Conservation (phyloP, 208 protist species). For the Leishmania mexicana region DNA sequence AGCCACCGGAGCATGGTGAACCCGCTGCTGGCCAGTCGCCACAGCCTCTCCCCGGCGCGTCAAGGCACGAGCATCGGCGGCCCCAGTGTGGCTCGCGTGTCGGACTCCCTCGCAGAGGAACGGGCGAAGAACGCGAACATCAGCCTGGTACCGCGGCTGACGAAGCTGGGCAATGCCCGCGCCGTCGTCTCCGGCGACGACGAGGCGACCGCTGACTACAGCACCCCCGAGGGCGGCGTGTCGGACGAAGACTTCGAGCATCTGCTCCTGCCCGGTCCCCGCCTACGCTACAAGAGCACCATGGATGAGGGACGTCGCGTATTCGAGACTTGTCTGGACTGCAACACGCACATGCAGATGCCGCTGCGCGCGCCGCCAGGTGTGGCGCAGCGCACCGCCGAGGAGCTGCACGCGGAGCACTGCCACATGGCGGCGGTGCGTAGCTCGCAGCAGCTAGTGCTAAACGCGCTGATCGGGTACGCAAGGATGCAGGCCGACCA, state of each 20-base stretch:
- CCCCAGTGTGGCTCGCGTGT: conserved; percentile 15
- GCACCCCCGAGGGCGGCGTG: conserved; percentile 5
- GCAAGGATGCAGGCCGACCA: conserved; percentile 75
- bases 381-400: conserved; percentile 68
- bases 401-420: conserved; percentile 86
- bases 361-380: conserved; percentile 68
- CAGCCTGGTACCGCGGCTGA: conserved; percentile 31
- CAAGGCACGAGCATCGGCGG: conserved; percentile 14
- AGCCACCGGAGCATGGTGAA: conserved; percentile 38
- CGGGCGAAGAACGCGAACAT: conserved; percentile 37
- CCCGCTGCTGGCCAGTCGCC: conserved; percentile 35
- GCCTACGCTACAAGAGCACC: conserved; percentile 72
- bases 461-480: conserved; percentile 82
- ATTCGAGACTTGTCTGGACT: conserved; percentile 86
- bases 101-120: conserved; percentile 35
- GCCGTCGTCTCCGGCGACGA: conserved; percentile 7
- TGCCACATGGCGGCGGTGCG: conserved; percentile 89
- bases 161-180: conserved; percentile 29
- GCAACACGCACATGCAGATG: conserved; percentile 88
- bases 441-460: conserved; percentile 78
- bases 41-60: conserved; percentile 34
- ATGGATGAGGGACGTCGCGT: conserved; percentile 58
- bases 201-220: conserved; percentile 7
- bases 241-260: conserved; percentile 60
- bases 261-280: conserved; percentile 71